These are phyloP conservation scores for Cystofilobasidium capitatum DNA, from an alignment of 768 basidiomycete genomes.

Conservation along the genomic window DNA sequence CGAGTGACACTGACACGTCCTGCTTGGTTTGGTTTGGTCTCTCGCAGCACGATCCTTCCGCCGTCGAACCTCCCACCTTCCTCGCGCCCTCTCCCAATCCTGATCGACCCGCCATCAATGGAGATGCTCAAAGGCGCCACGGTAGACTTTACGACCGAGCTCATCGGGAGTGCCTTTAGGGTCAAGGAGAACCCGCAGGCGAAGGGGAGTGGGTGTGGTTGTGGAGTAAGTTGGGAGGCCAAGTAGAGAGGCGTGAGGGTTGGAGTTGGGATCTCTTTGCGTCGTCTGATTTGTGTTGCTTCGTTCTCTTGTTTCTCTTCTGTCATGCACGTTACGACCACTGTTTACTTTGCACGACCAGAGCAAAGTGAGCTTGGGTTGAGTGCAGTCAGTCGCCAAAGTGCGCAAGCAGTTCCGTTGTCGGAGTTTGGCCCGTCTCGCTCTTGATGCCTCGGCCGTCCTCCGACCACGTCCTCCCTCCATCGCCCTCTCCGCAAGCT, in stretches of 20 bases:
- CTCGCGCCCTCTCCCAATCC: conserved; percentile 40
- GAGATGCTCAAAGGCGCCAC: conserved; percentile 76
- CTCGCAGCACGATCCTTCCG: neutral
- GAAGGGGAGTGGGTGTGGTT: conserved; percentile 75
- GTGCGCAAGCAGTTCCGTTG: no score
- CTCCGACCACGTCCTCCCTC: no score
- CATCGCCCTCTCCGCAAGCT: no score
- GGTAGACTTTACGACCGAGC: conserved; percentile 82
- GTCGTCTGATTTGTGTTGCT: no score
- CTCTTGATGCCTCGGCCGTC: no score
- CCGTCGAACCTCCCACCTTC: neutral
- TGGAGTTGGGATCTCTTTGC: neutral
- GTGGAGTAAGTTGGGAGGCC: conserved; percentile 91
- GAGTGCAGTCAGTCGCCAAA: no score
- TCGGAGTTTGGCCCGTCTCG: no score
- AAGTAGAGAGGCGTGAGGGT: conserved; percentile 43
- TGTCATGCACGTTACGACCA: no score
- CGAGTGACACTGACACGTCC: neutral
- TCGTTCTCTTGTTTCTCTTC: no score
- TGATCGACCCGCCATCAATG: conserved; percentile 80
- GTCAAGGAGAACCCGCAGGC: conserved; percentile 80
- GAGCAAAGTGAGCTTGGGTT: no score
- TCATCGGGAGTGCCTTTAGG: conserved; percentile 86
- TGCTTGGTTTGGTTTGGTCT: no score
- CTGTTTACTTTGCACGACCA: no score